Evolutionary conservation across 2,329 filamentous ascomycete genomes (phyloP).

Genomic region (Torrubiella hemipterigena): DNA sequence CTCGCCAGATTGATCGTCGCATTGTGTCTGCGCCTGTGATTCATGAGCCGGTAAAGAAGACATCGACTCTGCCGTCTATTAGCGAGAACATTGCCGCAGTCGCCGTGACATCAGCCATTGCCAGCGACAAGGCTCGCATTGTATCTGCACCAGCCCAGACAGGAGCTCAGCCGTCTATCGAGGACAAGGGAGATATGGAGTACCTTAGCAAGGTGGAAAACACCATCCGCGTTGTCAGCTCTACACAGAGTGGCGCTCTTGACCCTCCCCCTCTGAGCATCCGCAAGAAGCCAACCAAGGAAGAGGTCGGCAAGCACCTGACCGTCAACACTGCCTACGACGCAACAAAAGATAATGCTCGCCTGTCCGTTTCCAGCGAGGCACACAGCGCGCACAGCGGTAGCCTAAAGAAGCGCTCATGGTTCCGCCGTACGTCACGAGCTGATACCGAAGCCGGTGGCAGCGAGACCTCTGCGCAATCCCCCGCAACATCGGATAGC

Average conservation of each 20-base stretch:
- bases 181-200: constrained; percentile 25
- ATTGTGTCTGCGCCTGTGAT: constrained; percentile 39
- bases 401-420: constrained; percentile 35
- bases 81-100: too few species aligned
- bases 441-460: constrained; percentile 7
- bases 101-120: constrained; percentile 9
- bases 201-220: constrained; percentile 34
- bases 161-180: constrained; percentile 15
- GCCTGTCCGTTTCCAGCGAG: constrained; percentile 7
- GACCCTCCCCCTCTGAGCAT: constrained; percentile 27
- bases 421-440: constrained; percentile 39
- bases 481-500: constrained; percentile 11
- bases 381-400: constrained; percentile 6
- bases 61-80: constrained; percentile 34
- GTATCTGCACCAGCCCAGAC: constrained; percentile 33
- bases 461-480: constrained; percentile 5
- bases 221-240: constrained; percentile 44
- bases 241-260: constrained; percentile 25
- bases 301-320: constrained; percentile 10
- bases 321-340: constrained; percentile 10
- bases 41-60: constrained; percentile 23
- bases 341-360: constrained; percentile 9
- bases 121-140: constrained; percentile 26
- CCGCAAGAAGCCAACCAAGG: constrained; percentile 22
- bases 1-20: constrained; percentile 28